These are phyloP conservation scores for Sporothrix dimorphospora DNA, from an alignment of 2,329 filamentous ascomycete genomes.

Conservation along the genomic window DNA sequence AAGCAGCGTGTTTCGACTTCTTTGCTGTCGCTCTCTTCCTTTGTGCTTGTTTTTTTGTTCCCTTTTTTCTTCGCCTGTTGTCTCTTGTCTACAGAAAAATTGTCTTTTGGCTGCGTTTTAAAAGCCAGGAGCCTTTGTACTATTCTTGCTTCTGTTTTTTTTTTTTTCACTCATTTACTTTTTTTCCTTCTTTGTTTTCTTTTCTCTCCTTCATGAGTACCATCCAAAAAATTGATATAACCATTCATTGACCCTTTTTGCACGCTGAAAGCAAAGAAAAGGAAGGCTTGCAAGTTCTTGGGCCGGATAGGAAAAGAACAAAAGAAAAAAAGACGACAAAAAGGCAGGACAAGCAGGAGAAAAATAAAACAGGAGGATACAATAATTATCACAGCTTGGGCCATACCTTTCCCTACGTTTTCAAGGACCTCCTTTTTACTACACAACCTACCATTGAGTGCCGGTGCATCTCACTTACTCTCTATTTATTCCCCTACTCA, in stretches of 20 bases:
- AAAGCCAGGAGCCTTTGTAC: slow-evolving; percentile 29
- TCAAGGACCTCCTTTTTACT: background rate
- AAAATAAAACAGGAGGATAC: slow-evolving; percentile 27
- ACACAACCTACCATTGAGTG: background rate
- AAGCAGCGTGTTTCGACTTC: slow-evolving; percentile 4
- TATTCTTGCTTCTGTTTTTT: slow-evolving; percentile 55
- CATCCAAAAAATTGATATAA: slow-evolving; percentile 35
- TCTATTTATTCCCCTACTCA: too few relatives aligned
- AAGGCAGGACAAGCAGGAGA: background rate
- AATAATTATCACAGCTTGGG: slow-evolving; percentile 5
- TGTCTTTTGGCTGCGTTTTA: slow-evolving; percentile 21
- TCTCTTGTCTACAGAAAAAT: slow-evolving; percentile 20
- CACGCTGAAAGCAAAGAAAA: slow-evolving; percentile 42
- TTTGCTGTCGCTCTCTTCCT: slow-evolving; percentile 17
- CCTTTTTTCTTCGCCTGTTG: slow-evolving; percentile 5
- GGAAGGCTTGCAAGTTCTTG: slow-evolving; percentile 1
- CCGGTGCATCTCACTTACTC: slow-evolving; percentile 1
- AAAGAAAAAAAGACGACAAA: slow-evolving; percentile 6
- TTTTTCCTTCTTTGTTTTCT: slow-evolving; percentile 43
- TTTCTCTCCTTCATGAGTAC: slow-evolving; percentile 31
- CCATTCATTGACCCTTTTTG: slow-evolving; percentile 35
- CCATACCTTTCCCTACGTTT: background rate
- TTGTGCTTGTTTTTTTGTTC: slow-evolving; percentile 17
- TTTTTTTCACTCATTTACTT: slow-evolving; percentile 43
- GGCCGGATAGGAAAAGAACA: slow-evolving; percentile 15